Percentiles rank a stretch among this genome's conserved stretches.
phyloP scores from a whole-genome alignment of 257 asterid species.

The Capsicum baccatum region DNA sequence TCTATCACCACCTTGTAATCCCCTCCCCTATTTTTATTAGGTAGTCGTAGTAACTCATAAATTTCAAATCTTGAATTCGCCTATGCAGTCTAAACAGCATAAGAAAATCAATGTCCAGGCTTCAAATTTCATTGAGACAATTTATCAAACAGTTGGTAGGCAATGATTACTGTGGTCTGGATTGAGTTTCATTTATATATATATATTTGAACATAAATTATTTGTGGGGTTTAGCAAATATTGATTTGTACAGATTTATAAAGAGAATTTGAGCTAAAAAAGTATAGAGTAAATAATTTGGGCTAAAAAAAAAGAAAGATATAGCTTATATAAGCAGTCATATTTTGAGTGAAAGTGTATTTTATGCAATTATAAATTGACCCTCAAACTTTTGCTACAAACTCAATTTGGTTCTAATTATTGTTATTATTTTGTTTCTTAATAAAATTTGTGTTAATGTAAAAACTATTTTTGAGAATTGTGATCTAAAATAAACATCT shows the following conservation, averaged over 20 bases:
- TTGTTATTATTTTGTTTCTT: not conserved
- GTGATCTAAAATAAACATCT: no score
- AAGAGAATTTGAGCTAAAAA: not conserved
- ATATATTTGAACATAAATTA: not conserved
- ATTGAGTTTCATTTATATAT: not conserved
- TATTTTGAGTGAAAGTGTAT: not conserved
- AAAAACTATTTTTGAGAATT: not conserved
- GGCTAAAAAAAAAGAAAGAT: not conserved
- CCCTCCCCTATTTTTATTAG: not conserved
- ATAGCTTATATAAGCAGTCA: not conserved
- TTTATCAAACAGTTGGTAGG: conserved; percentile 43
- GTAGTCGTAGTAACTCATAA: not conserved
- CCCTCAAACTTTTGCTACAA: not conserved
- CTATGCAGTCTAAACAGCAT: conserved; percentile 16
- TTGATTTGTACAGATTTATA: not conserved
- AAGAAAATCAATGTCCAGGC: conserved; percentile 5
- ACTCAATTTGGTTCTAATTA: not conserved
- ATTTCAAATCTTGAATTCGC: not conserved
- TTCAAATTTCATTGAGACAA: conserved; percentile 35
- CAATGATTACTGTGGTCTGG: not conserved
- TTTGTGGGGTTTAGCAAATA: not conserved
- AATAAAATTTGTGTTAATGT: not conserved
- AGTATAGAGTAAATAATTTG: not conserved
- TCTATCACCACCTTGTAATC: no score
- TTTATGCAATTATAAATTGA: not conserved